Base-by-base conservation (phyloP, 768 basidiomycete species). In the Lentinula lateritia region DNA sequence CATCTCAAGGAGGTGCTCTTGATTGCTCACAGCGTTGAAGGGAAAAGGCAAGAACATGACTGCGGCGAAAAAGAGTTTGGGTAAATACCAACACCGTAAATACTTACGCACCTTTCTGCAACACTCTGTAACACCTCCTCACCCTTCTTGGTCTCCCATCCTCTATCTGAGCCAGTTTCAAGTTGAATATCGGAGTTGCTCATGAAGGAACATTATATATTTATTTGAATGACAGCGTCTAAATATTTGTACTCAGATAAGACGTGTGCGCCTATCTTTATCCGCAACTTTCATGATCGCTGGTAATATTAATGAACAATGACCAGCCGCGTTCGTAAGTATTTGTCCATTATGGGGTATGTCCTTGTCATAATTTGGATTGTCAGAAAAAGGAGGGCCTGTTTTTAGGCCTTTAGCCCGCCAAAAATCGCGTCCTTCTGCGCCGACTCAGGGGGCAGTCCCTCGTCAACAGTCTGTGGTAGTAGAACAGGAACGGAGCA, bases 381-480 rank as follows among this genome's bases (percentile, higher is more conserved):
- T 53, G 32, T 18, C 66, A 92, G 89, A 91, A 69, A 92, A 92
- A 69, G 89, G 89, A 15, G 77, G 81, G 7, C 80, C 85, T 5
- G 71, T 90, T 58, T 92, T 92, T 66, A 82, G 80, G 68, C 89
- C 89, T n/a, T 78, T 88, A 3, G 77, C 74, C 13, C 87, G 85
- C 68, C 72, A 82, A 8, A 78, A 87, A 52, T 66, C 79, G 13
- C 83, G 86, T 32, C 68, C 74, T 50, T 64, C 66, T 9, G 46
- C 64, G 12, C 70, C 75, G n/a, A 58, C 67, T 36, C 60, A 68
- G 61, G 8, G 39, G 0, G 28, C 12, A 18, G 23, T 56, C 18
- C 43, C 43, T 15, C 16, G 36, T n/a, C 50, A 43, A 34, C 39
- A 50, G 3, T 38, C 38, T 60, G 28, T 34, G 35, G 18, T 42